A percentile compares a stretch with the other conserved stretches of the same genome.
Conservation (phyloP, 495 filamentous ascomycete genomes). For the Lichina pygmaea region DNA sequence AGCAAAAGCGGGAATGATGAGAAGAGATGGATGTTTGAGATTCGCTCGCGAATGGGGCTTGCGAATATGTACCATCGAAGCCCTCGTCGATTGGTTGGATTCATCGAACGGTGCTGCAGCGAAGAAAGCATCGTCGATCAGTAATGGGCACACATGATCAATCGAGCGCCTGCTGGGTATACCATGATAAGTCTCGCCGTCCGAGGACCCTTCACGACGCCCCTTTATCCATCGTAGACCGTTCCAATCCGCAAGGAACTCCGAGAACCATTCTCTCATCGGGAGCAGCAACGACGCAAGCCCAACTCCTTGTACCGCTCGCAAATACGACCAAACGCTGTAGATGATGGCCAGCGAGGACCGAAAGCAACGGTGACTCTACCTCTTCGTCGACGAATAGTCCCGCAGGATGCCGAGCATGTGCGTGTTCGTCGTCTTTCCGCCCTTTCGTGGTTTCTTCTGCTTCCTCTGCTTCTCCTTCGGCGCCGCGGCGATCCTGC, state of each 20-base stretch:
- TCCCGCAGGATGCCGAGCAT: constrained; percentile 76
- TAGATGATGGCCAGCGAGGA: background rate
- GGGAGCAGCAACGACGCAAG: background rate
- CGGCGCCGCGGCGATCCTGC: constrained; percentile 25
- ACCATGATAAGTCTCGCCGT: no score
- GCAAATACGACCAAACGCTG: background rate
- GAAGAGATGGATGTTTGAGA: constrained; percentile 62
- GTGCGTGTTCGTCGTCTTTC: constrained; percentile 77
- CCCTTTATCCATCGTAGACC: no score
- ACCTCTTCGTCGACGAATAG: constrained; percentile 37
- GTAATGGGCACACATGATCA: background rate
- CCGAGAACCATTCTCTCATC: no score
- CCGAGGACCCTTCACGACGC: no score
- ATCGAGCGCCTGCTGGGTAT: background rate
- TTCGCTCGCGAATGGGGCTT: constrained; percentile 79
- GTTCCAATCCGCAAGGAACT: no score
- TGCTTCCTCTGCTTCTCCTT: constrained; percentile 36
- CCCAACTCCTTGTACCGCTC: background rate
- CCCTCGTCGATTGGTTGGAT: constrained; percentile 57
- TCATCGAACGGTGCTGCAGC: constrained; percentile 16
- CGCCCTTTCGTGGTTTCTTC: constrained; percentile 39
- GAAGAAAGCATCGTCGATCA: background rate
- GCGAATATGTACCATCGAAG: constrained; percentile 87
- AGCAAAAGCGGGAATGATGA: constrained; percentile 61
- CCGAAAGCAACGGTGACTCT: background rate